Evolutionary conservation across 768 basidiomycete genomes (phyloP), one percentile per base, ranked within the genome.

Genomic region (Cyathus striatus): DNA sequence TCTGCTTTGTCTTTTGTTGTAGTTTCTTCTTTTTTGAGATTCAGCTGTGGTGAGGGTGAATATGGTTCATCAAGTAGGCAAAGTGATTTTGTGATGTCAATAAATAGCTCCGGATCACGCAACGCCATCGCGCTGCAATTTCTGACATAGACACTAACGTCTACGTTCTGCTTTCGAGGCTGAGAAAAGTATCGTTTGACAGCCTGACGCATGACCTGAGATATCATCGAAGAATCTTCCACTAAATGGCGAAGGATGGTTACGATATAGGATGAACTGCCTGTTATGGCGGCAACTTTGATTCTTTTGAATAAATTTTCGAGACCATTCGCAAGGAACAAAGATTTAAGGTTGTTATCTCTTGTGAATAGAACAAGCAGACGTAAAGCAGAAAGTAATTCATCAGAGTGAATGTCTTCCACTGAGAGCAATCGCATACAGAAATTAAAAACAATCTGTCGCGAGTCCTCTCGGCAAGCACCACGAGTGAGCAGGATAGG

Each of bases 181-280:
- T 85, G 82, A 3, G 75, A 64, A 53, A 96, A 83, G 66, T 86
- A 92, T 2, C 83, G 77, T 52, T 81, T 86, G 55, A 98, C 75
- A 46, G 90, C 86, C 49, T 87, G 82, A 18, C 78, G 78, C 81
- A 99, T 93, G 51, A 90, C 72, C 7, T 67, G 69, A 43, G 79
- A 75, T 33, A 98, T 59, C 6, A 73, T 75, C 2, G 65, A 56
- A 2, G 71, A 54, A 49, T 93, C 90, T 63, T 99, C 96, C 38
- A 94, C 79, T 41, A 90, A 65, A 57, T 99, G 96, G 5, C 96
- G 85, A n/a, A 97, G 69, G 47, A 97, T 86, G 54, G 86, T 87
- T 32, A 83, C 81, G 42, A 92, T 77, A 59, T 92, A 90, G 0
- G 87, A 81, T 36, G 90, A 90, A 49, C 83, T 85, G 16, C 86